Base-by-base conservation (phyloP, 495 filamentous ascomycete species). In the Aspergillus egyptiacus region DNA sequence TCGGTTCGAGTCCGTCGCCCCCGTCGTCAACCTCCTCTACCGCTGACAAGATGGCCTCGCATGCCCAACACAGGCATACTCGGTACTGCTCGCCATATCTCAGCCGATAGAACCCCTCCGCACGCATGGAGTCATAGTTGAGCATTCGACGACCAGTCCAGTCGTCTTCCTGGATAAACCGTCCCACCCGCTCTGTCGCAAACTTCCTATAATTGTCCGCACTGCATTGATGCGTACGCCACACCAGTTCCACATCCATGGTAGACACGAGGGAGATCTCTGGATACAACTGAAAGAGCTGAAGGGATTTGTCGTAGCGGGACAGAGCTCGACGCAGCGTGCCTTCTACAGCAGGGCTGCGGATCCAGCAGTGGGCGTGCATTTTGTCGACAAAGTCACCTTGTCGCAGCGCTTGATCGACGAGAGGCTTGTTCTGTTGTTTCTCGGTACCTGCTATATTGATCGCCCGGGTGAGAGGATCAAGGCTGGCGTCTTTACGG, bases 201-300 rank as follows among this genome's bases (percentile, higher is more conserved):
- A 34, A 53, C 9, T 8, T 15, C n/a, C 37, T 9, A 9, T 53
- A 53, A 2, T n/a, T 19, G 0, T 3, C 28, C 14, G 50, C 50
- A 17, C 43, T 53, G 38, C 50, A 53, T 36, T 47, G 43, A 22
- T 53, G 50, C 37, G 50, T 53, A 15, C 48, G 50, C 50, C 50
- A 53, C 28, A 43, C 50, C 2, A 53, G 35, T 23, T 53, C 50
- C 5, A 53, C 36, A 9, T 46, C 50, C 9, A 53, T 28, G 1
- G 50, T 53, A 25, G 50, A 44, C 1, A 53, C 50, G 3, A 53
- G 50, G 14, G 43, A 47, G 7, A 11, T 15, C 9, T 30, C 15
- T 2, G 50, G 50, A 17, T 53, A 30, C 1, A 47, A 30, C 6
- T 18, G 35, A 30, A 53, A 53, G 2, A 53, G 13, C 1, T 34